Conservation (phyloP, 306 rosid species). For the Prunus campanulata region DNA sequence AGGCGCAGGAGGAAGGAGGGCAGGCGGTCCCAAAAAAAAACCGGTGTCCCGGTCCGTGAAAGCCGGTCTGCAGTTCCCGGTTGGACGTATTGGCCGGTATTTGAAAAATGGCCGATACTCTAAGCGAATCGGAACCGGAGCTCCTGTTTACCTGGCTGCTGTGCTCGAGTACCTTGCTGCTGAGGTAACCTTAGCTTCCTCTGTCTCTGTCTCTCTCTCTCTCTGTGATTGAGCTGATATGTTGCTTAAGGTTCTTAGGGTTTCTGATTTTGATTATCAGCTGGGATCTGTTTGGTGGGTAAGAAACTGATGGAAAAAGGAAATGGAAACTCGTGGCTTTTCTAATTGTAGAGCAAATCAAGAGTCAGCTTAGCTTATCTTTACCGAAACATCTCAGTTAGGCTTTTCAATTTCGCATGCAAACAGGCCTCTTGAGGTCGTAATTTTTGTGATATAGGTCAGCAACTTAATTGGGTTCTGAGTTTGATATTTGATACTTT, state of each 20-base stretch:
- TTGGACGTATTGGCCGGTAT: conserved; percentile 47
- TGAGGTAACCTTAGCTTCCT: conserved; percentile 29
- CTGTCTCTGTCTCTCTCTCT: background rate
- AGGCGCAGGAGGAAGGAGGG: conserved; percentile 46
- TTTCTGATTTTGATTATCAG: background rate
- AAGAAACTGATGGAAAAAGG: background rate
- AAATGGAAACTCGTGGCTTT: background rate
- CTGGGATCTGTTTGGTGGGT: conserved; percentile 4
- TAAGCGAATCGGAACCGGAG: conserved; percentile 45
- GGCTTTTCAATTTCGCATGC: background rate
- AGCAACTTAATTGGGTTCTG: background rate
- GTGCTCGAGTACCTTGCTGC: conserved; percentile 49
- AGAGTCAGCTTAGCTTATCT: background rate
- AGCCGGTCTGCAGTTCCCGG: conserved; percentile 51
- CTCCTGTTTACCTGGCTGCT: conserved; percentile 51
- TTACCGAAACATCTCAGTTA: too few relatives aligned
- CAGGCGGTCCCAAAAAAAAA: conserved; percentile 45
- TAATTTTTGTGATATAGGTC: background rate
- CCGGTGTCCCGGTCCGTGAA: conserved; percentile 41
- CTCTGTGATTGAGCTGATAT: background rate
- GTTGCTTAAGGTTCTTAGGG: background rate
- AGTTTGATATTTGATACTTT: background rate
- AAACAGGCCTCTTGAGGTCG: background rate
- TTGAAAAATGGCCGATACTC: conserved; percentile 50
- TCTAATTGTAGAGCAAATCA: background rate